Evolutionary conservation across 2,329 filamentous ascomycete genomes (phyloP), one percentile per base, ranked within the genome.

Genomic region (Microdochium paspali): DNA sequence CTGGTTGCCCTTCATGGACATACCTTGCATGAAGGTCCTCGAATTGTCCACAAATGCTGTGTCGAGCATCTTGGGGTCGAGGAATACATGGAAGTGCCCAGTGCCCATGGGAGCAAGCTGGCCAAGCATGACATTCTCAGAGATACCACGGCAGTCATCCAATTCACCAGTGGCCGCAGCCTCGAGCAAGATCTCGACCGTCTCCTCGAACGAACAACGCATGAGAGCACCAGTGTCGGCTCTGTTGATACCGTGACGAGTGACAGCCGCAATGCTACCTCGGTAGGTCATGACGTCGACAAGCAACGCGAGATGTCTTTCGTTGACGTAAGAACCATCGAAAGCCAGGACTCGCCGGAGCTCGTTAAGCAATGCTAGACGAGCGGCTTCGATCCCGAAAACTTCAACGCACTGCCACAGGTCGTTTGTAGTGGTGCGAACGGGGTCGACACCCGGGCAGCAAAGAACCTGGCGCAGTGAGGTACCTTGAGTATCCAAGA

Each of bases 121-220:
- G 52, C 93, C 93, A 52, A 98, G 80, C 80, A 98, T 98, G 63
- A 98, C 85, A 71, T 98, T 98, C 71, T 98, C 93, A 15, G 93
- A 97, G 45, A 98, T 91, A 76, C 93, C 93, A 51, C 90, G 87
- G 72, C 94, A 98, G 67, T 98, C 93, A 62, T 98, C 93, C 26
- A 98, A 77, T 67, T 98, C 93, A 63, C 93, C 93, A 45, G 88
- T 88, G 15, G 90, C 89, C 23, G 93, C 93, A 51, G 93, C 94
- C 63, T 98, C 93, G 20, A 98, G 81, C 46, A 98, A 74, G 73
- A 98, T 98, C 64, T 98, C 94, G 35, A 98, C 93, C 1, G 93
- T 98, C 67, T 98, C 94, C 69, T 98, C 93, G 70, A 98, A 98
- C 2, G 93, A 98, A 76, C 94, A 98, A 66, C 93, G 86, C 93